Evolutionary conservation across 345 rosid genomes (phyloP), one percentile per base, ranked within the genome.

Genomic region (Citrus maxima): DNA sequence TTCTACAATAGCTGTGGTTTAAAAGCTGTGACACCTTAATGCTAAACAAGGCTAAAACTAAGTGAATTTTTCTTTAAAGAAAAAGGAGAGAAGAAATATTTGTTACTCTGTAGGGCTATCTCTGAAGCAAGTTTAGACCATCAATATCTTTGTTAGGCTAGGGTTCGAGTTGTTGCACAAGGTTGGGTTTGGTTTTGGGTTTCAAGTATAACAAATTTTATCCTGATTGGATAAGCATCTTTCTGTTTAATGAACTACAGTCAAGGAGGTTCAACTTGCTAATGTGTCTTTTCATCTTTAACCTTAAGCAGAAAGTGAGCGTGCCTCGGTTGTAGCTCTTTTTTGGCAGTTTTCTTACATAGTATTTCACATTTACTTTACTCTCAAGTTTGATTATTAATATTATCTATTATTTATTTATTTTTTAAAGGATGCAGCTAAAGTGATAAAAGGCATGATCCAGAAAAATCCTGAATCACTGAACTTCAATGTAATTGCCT

Each of bases 401-500:
- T 42, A 42, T 42, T 10, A 42, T 42, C 49, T 6, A 30, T 37
- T 25, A 25, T 25, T 37, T 63, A 10, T 74, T 73, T 49, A 5
- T 9, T 28, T 69, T 25, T 65, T 59, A 78, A 91, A 96, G 97
- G 99, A 93, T 75, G 91, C 95, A 0, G 88, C 92, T 14, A 90
- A 86, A 82, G 93, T 94, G 79, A 91, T 96, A 59, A 74, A 68
- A 82, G 80, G 85, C 71, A 93, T 92, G 88, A 94, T 96, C 65
- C 84, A 85, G 88, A 89, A 93, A 86, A 96, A 92, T 77, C 97
- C 97, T 0, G 86, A 79, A 5, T 94, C 97, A 0, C 90, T 82
- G 76, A 94, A 90, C 87, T 94, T 96, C 85, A 94, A 93, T 70
- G 97, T 91, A 38, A 96, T 94, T 72, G 91, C 97, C 22, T 65